Evolutionary conservation across 345 rosid genomes (phyloP), one percentile per base, ranked within the genome.

Genomic region (Brassica nigra): DNA sequence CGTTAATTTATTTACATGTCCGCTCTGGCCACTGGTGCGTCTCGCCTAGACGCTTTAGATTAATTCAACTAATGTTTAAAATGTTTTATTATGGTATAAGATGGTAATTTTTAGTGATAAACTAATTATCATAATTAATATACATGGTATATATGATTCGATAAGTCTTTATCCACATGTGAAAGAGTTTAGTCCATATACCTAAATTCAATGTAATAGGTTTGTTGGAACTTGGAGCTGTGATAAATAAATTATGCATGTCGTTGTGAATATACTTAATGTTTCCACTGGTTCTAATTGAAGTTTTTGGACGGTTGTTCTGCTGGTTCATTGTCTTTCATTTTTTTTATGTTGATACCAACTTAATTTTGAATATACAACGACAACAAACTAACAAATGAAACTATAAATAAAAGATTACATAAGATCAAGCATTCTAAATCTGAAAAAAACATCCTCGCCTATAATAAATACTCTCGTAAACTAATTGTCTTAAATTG

Each of bases 151-250:
- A 34, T 49, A 18, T 18, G 18, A 52, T 70, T 62, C 80, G 37
- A 3, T 8, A 65, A 27, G 18, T 33, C 9, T 23, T 77, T 34
- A 55, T 62, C 57, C 11, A 30, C 69, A 20, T 70, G 57, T 70
- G 4, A 33, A 64, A 28, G 57, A 71, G 9, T 33, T 36, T 29
- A 78, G 16, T 78, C 49, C 30, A 30, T 18, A 14, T 6, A 31
- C 59, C 31, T 29, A 20, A 37, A 34, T 36, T 34, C 34, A 79
- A 7, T 30, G 77, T 16, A 66, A 66, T 30, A 58, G 74, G 70
- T 34, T 23, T 74, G 58, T 80, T 74, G 83, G 83, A 74, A 74
- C 83, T 80, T 80, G 83, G 47, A 74, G 79, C 75, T 68, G 42
- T 39, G 31, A 71, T 36, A 37, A 72, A 71, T 37, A 31, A 70